Percentiles rank a stretch among this genome's conserved stretches.
Evolutionary conservation across 1,139 yeast genomes (phyloP).

Genomic region (Candida dubliniensis): DNA sequence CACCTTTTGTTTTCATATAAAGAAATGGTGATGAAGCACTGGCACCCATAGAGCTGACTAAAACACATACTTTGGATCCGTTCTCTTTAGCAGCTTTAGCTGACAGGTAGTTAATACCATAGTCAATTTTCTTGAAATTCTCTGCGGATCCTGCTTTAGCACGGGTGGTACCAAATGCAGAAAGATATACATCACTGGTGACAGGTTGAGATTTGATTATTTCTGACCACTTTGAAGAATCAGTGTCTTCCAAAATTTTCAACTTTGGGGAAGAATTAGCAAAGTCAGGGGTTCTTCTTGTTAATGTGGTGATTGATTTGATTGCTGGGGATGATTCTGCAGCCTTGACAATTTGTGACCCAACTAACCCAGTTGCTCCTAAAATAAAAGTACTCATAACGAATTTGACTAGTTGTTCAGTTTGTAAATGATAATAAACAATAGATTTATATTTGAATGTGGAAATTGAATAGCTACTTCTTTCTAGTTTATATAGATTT

Average conservation of each 20-base stretch:
- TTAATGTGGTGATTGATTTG: constrained; percentile 41
- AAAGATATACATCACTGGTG: constrained; percentile 40
- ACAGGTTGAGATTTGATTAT: constrained; percentile 18
- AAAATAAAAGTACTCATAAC: constrained; percentile 33
- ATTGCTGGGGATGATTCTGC: constrained; percentile 32
- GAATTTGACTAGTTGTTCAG: too few relatives aligned
- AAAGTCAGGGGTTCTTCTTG: constrained; percentile 38
- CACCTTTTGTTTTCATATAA: constrained; percentile 63
- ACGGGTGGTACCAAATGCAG: constrained; percentile 76
- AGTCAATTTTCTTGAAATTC: constrained; percentile 65
- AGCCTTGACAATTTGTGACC: constrained; percentile 43
- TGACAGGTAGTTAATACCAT: constrained; percentile 61
- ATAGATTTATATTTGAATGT: too few relatives aligned
- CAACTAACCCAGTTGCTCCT: constrained; percentile 68
- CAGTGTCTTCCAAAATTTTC: constrained; percentile 17
- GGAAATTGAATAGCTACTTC: too few relatives aligned
- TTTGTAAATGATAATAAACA: too few relatives aligned
- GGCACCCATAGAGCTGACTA: constrained; percentile 66
- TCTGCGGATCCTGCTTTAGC: constrained; percentile 69
- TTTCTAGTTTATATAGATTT: too few relatives aligned
- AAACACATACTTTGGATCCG: constrained; percentile 63
- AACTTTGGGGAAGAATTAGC: constrained; percentile 11
- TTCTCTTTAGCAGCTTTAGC: constrained; percentile 70
- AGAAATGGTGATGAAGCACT: constrained; percentile 50
- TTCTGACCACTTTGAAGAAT: constrained; percentile 43